These are phyloP conservation scores for Capsaspora owczarzaki DNA, from an alignment of 78 protist genomes.

Conservation along the genomic window DNA sequence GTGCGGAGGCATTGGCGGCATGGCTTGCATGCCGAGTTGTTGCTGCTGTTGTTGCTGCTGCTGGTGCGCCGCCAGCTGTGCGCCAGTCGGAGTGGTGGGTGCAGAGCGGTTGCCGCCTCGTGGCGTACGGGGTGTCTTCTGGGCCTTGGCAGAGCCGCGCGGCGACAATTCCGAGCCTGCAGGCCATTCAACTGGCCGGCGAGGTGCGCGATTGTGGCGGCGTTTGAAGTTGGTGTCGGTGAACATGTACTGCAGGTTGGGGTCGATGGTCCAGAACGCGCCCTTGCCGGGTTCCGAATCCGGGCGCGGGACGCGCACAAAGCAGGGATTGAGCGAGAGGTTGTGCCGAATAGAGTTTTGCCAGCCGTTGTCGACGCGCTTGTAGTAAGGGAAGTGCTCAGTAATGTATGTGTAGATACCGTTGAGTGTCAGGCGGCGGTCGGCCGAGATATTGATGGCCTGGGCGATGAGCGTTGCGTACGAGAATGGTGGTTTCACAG, in stretches of 20 bases:
- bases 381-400: background rate
- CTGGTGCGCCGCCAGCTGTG: too few relatives aligned
- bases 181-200: too few relatives aligned
- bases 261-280: background rate
- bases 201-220: too few relatives aligned
- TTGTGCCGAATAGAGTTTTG: slow-evolving; percentile 46
- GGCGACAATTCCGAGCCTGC: too few relatives aligned
- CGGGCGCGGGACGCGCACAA: slow-evolving; percentile 9
- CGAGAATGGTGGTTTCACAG: background rate
- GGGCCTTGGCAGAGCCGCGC: too few relatives aligned
- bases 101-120: too few relatives aligned
- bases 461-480: slow-evolving; percentile 3
- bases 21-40: too few relatives aligned
- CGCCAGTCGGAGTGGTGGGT: too few relatives aligned
- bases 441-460: background rate
- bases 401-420: background rate
- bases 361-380: slow-evolving; percentile 4
- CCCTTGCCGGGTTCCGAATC: slow-evolving; percentile 19
- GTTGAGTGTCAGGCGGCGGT: background rate
- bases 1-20: too few relatives aligned
- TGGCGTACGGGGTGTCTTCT: too few relatives aligned
- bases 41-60: too few relatives aligned
- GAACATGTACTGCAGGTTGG: background rate
- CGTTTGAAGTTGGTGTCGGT: background rate
- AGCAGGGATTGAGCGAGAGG: slow-evolving; percentile 25